phyloP scores from a whole-genome alignment of 257 asterid species.

The Nicotiana tabacum region DNA sequence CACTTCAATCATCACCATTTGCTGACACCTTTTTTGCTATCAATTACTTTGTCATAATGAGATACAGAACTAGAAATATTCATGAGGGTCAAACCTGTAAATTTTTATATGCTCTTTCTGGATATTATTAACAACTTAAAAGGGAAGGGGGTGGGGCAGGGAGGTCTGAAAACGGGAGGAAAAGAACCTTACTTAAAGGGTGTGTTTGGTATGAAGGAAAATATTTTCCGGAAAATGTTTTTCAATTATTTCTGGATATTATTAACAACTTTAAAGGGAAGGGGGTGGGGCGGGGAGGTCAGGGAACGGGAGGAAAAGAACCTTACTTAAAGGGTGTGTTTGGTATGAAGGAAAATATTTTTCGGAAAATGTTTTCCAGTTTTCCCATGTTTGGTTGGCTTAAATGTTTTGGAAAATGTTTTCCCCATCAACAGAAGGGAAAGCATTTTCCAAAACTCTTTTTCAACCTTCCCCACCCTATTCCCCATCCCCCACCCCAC shows the following conservation, averaged over 20 bases:
- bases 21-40: neutral
- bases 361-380: too few species aligned
- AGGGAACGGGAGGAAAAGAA: neutral
- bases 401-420: too few species aligned
- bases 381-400: too few species aligned
- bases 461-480: too few species aligned
- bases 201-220: too few species aligned
- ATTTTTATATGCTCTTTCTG: neutral
- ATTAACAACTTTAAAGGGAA: neutral
- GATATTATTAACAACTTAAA: neutral
- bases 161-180: neutral
- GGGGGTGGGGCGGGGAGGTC: neutral
- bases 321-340: too few species aligned
- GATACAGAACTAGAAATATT: neutral
- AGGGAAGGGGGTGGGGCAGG: neutral
- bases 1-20: neutral
- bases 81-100: neutral
- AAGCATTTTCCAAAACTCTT: too few species aligned
- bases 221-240: too few species aligned
- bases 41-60: neutral
- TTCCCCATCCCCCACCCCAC: too few species aligned
- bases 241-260: neutral
- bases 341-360: too few species aligned
- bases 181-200: neutral
- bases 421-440: too few species aligned